Evolutionary conservation across 495 filamentous ascomycete species (phyloP).

Genomic region (Chaetomium fimeti): DNA sequence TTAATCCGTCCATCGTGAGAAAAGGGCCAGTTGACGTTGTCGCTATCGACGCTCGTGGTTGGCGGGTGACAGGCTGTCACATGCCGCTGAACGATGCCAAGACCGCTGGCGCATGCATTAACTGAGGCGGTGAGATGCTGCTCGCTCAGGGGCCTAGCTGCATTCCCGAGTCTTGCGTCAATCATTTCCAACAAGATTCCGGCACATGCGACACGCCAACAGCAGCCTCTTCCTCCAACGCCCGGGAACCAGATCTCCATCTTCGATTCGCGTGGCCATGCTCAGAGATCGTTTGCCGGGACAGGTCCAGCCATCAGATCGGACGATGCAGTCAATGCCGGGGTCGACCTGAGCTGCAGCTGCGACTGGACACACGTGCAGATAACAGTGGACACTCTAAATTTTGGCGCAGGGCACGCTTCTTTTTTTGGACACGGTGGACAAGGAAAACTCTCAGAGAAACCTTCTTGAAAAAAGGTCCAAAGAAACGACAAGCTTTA

Average conservation of each 20-base stretch:
- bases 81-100: constrained; percentile 18
- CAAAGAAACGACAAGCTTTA: neutral
- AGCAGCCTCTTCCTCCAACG: neutral
- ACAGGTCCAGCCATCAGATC: neutral
- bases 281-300: constrained; percentile 1
- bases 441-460: constrained; percentile 8
- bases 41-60: neutral
- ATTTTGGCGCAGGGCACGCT: constrained; percentile 19
- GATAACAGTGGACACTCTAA: constrained; percentile 27
- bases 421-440: constrained; percentile 22
- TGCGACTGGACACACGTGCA: constrained; percentile 27
- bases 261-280: neutral
- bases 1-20: too few relatives aligned
- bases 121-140: constrained; percentile 1
- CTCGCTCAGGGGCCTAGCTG: constrained; percentile 11
- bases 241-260: neutral
- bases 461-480: neutral
- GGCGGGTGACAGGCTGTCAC: constrained; percentile 22
- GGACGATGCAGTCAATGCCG: constrained; percentile 13
- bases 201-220: constrained; percentile 1
- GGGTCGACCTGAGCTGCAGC: constrained; percentile 19
- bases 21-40: neutral
- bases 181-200: constrained; percentile 4
- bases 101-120: constrained; percentile 4
- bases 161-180: constrained; percentile 19